phyloP scores from a whole-genome alignment of 495 filamentous ascomycete genomes.

The Filosporella fistucella region DNA sequence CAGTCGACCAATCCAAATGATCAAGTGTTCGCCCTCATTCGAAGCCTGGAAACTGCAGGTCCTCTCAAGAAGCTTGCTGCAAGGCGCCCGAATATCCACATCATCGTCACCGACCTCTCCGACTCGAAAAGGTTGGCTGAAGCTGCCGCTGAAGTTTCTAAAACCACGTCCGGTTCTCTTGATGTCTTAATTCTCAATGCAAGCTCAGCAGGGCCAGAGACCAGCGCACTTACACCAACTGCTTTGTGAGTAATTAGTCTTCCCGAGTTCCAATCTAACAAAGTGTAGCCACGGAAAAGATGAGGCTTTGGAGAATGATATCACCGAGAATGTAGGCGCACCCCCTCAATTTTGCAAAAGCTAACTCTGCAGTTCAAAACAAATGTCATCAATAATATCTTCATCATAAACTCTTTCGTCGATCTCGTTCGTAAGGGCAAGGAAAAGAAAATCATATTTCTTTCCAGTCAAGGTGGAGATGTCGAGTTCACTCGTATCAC shows the following conservation, averaged over 20 bases:
- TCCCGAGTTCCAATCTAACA: not conserved
- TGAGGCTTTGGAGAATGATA: conserved; percentile 1
- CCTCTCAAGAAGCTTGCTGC: conserved; percentile 14
- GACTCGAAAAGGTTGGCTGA: conserved; percentile 26
- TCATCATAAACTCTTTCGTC: conserved; percentile 38
- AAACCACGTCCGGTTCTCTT: conserved; percentile 28
- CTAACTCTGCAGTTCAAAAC: conserved; percentile 22
- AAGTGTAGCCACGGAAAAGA: conserved; percentile 1
- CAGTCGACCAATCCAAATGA: conserved; percentile 9
- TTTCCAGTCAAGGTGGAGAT: conserved; percentile 37
- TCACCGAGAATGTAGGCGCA: conserved; percentile 1
- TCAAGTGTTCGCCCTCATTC: conserved; percentile 20
- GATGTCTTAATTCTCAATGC: conserved; percentile 43
- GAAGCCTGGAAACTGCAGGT: conserved; percentile 16
- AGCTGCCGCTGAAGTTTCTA: conserved; percentile 21
- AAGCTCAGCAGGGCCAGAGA: conserved; percentile 14
- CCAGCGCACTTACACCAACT: conserved; percentile 1
- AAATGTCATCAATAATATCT: conserved; percentile 37
- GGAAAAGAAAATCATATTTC: conserved; percentile 40
- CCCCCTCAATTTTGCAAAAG: not conserved
- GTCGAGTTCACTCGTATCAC: conserved; percentile 28
- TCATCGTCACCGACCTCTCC: conserved; percentile 31
- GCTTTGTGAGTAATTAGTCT: not conserved
- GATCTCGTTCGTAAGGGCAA: conserved; percentile 35
- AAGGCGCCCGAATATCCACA: conserved; percentile 24